Evolutionary conservation across 2,329 filamentous ascomycete species (phyloP), one percentile per base, ranked within the genome.

Genomic region (Calycina herbarum): DNA sequence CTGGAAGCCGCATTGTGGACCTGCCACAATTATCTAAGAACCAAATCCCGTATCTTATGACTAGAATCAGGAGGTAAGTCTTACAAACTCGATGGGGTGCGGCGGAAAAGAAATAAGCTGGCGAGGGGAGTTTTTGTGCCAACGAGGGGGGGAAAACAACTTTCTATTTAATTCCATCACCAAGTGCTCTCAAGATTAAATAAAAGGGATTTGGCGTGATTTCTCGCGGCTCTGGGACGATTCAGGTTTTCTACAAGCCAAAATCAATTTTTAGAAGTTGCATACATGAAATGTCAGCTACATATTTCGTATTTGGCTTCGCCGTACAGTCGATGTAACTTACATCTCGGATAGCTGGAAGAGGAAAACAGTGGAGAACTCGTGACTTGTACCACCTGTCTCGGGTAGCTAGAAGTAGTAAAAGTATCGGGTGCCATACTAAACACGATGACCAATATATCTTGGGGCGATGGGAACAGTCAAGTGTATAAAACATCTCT

Each of bases 281-380:
- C 48, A 54, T 54, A 54, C 48, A 54, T 24, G 48, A 27, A 54
- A 24, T 13, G 20, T 54, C 48, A 54, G 48, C 48, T 11, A 54
- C 48, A 24, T 54, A 27, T 24, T 54, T 54, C 48, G 79, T 54
- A 24, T 58, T 58, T 58, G 24, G 56, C 56, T 58, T 58, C 29
- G 5, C n/a, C 56, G 56, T 58, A 31, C 33, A 58, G 33, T 38
- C 56, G 29, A 58, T 38, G 56, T 58, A 33, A 58, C 56, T 58
- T 58, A 33, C n/a, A 58, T 58, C 56, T 58, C 56, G 56, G 33
- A 58, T 58, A 31, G 27, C 56, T 58, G 33, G n/a, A 58, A 58
- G 11, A 24, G 56, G 56, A n/a, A 58, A 58, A 24, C 15, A 35
- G 56, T 33, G 56, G 29, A 58, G 15, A 33, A 58, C 29, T 20